Percentiles rank a stretch among this genome's conserved stretches.
Evolutionary conservation across 2,329 filamentous ascomycete genomes (phyloP).

Genomic region (Colletotrichum tropicale): DNA sequence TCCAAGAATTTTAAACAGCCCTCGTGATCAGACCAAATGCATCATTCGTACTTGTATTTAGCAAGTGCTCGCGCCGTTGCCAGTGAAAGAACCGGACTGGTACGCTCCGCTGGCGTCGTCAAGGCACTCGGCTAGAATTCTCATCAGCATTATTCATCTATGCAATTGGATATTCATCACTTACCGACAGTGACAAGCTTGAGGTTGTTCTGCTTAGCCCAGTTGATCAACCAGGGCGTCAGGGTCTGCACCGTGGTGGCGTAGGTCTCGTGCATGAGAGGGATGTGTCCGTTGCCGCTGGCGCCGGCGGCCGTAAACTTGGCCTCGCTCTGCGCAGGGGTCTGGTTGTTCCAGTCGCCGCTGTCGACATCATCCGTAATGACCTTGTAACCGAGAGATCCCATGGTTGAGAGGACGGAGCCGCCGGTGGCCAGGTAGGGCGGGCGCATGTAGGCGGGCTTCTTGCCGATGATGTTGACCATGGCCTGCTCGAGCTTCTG

Average conservation of each 20-base stretch:
- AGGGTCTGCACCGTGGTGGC: constrained; percentile 51
- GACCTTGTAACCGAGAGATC: constrained; percentile 60
- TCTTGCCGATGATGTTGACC: constrained; percentile 51
- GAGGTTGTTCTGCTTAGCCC: constrained; percentile 52
- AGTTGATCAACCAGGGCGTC: constrained; percentile 54
- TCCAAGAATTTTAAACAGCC: not conserved
- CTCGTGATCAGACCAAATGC: not conserved
- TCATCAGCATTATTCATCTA: not conserved
- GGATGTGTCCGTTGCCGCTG: constrained; percentile 54
- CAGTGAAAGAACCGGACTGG: constrained; percentile 41
- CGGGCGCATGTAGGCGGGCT: constrained; percentile 54
- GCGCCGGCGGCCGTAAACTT: constrained; percentile 52
- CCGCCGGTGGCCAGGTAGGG: constrained; percentile 54
- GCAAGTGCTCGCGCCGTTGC: constrained; percentile 35
- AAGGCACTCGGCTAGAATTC: constrained; percentile 42
- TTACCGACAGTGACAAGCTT: constrained; percentile 55
- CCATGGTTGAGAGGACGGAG: constrained; percentile 45
- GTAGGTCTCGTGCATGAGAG: constrained; percentile 63
- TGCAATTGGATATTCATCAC: constrained; percentile 20
- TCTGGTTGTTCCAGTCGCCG: constrained; percentile 63
- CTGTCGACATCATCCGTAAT: constrained; percentile 66
- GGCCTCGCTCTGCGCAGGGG: constrained; percentile 55
- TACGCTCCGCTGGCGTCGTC: constrained; percentile 44
- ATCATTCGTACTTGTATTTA: constrained; percentile 13
- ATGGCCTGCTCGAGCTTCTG: constrained; percentile 54